Evolutionary conservation across 1,284 basidiomycete genomes (phyloP), one percentile per base, ranked within the genome.

Genomic region (Austroboletus novae-zelandiae): DNA sequence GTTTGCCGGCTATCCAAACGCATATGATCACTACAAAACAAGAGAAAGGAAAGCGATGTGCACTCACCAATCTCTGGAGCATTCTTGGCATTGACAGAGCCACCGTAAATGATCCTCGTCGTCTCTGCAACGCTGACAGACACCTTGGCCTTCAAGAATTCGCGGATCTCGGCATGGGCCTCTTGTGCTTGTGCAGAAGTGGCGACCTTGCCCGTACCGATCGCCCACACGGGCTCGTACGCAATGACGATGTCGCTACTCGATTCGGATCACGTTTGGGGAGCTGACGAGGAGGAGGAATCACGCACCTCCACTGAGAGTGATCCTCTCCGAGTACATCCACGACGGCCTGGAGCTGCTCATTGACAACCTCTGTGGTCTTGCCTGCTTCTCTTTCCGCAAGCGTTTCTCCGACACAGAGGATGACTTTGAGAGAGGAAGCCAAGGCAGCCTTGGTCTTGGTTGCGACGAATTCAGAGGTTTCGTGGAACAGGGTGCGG

Each of bases 221-320:
- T 99, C 37, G 96, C 97, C 97, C 96, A 99, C 29, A 99, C 96
- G 42, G 93, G 92, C 70, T 95, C 92, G 70, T 94, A 99, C 17
- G 96, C 96, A 63, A 99, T 79, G 56, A 99, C 96, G 67, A 98
- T 79, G 63, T 91, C 86, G 69, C 91, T 93, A 7, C 9, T 40
- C 23, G 9, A 4, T 31, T 34, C 34, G 10, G 20, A 23, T 23
- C 20, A 23, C 20, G n/a, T 7, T 43, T 47, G 40, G 18, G 40
- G 17, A 17, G 48, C 20, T 14, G 32, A 17, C 48, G 2, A 4
- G 25, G 44, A 1, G 13, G 15, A 10, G 5, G 13, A 41, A n/a
- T 14, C 10, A 72, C 79, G 59, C 56, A 92, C 92, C 79, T 83
- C 94, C 95, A 98, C 66, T 93, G 85, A 15, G 70, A 71, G 59